Evolutionary conservation across 1,139 yeast genomes (phyloP).

Genomic region (Hanseniaspora uvarum): DNA sequence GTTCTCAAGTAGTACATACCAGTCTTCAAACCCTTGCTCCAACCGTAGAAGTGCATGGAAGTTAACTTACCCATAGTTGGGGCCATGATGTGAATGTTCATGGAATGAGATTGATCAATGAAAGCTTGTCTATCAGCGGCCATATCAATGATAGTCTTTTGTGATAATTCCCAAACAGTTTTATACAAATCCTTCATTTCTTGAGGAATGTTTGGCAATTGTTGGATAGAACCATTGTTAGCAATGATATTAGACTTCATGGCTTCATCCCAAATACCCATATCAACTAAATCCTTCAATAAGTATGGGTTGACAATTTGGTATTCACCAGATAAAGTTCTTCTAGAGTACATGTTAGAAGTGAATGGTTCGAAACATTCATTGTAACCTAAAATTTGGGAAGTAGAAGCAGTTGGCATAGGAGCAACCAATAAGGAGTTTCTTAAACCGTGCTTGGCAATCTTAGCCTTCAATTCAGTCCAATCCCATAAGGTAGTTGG

Average conservation of each 20-base stretch:
- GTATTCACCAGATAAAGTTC: slow-evolving; percentile 81
- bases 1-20: slow-evolving; percentile 97
- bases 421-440: slow-evolving; percentile 82
- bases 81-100: slow-evolving; percentile 73
- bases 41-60: slow-evolving; percentile 95
- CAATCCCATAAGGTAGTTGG: slow-evolving; percentile 60
- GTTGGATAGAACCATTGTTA: slow-evolving; percentile 79
- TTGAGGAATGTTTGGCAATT: slow-evolving; percentile 63
- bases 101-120: slow-evolving; percentile 88
- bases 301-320: slow-evolving; percentile 79
- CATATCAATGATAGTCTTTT: slow-evolving; percentile 78
- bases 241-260: slow-evolving; percentile 74
- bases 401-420: slow-evolving; percentile 92
- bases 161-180: slow-evolving; percentile 96
- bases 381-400: slow-evolving; percentile 78
- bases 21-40: slow-evolving; percentile 94
- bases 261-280: slow-evolving; percentile 70
- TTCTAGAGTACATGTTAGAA: slow-evolving; percentile 74
- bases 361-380: slow-evolving; percentile 91
- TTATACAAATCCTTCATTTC: slow-evolving; percentile 71
- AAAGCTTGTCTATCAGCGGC: slow-evolving; percentile 92
- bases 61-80: slow-evolving; percentile 92
- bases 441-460: slow-evolving; percentile 57
- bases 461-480: slow-evolving; percentile 54
- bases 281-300: slow-evolving; percentile 67